Evolutionary conservation across 345 rosid species (phyloP).

Genomic region (Dipteronia sinensis): DNA sequence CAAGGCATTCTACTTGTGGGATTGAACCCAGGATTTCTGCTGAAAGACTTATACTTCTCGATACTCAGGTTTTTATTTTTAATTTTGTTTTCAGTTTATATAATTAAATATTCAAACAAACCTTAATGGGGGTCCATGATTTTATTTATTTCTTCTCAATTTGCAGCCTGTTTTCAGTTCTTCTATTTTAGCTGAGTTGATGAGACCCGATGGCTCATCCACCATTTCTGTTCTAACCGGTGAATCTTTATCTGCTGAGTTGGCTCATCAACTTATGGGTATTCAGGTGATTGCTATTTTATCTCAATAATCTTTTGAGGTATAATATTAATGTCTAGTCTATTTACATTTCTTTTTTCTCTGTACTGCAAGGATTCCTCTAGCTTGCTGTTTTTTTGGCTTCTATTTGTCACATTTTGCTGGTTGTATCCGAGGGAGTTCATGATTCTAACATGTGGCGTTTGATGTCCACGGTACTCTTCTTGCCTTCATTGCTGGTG

Average conservation of each 20-base stretch:
- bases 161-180: constrained; percentile 86
- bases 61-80: constrained; percentile 56
- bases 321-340: constrained; percentile 27
- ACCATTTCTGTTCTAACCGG: constrained; percentile 62
- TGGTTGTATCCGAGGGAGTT: constrained; percentile 83
- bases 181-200: constrained; percentile 74
- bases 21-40: constrained; percentile 83
- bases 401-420: constrained; percentile 78
- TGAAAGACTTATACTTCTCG: constrained; percentile 78
- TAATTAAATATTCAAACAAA: neutral
- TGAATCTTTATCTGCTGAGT: constrained; percentile 72
- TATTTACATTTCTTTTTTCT: constrained; percentile 21
- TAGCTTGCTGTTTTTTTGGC: constrained; percentile 83
- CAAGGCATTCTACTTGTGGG: constrained; percentile 72
- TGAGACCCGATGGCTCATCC: constrained; percentile 78
- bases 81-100: neutral
- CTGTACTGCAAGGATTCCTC: constrained; percentile 56
- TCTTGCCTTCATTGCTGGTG: constrained; percentile 14
- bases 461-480: constrained; percentile 62
- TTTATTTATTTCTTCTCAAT: constrained; percentile 1
- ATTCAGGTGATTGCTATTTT: constrained; percentile 58
- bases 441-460: constrained; percentile 67
- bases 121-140: neutral
- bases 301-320: constrained; percentile 5
- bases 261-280: constrained; percentile 79